A percentile compares a stretch with the other conserved stretches of the same genome.
Conservation (phyloP, 192 early-diverging fungal species). For the Mortierella alpina region DNA sequence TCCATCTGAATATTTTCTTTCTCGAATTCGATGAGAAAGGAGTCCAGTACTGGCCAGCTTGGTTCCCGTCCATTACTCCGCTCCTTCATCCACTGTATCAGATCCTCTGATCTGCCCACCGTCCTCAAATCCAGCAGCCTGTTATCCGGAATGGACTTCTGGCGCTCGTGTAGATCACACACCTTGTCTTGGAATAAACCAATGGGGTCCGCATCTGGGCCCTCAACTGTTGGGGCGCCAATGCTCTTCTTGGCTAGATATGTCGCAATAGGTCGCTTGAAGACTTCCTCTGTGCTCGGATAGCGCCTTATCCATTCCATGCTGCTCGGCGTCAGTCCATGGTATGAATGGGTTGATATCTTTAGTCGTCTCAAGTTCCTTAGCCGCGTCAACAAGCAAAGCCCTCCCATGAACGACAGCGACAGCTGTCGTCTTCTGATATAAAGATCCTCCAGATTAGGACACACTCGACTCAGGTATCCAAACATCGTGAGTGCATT, state of each 20-base stretch:
- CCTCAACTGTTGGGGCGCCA: not conserved
- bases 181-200: not conserved
- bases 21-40: too few relatives aligned
- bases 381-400: slow-evolving; percentile 6
- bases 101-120: not conserved
- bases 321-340: too few relatives aligned
- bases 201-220: not conserved
- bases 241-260: too few relatives aligned
- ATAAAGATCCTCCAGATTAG: not conserved
- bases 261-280: not conserved
- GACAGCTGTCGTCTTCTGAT: not conserved
- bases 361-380: not conserved
- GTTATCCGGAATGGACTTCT: not conserved
- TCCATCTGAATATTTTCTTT: too few relatives aligned
- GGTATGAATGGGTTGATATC: not conserved
- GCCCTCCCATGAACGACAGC: not conserved
- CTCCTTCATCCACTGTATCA: not conserved
- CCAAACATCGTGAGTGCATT: not conserved
- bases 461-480: slow-evolving; percentile 1
- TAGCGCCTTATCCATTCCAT: not conserved
- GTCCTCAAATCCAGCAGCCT: not conserved
- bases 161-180: too few relatives aligned
- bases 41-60: too few relatives aligned
- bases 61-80: too few relatives aligned
- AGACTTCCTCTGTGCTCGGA: not conserved